Base-by-base conservation (phyloP, 148 eudicot species). In the Chenopodium suecicum region DNA sequence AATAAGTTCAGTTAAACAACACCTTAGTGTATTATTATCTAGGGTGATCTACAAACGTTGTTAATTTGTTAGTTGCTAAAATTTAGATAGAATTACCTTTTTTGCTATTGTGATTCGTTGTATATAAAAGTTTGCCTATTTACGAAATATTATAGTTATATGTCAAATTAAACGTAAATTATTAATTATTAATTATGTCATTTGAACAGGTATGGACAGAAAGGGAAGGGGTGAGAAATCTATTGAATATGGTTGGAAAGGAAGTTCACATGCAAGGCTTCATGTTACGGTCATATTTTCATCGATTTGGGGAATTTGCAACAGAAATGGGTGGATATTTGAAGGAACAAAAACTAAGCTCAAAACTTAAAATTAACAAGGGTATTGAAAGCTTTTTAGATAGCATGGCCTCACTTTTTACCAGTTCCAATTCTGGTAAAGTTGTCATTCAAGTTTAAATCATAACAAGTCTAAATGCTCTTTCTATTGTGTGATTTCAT, bases 191-290 rank as follows among this genome's bases (percentile, higher is more conserved):
- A 31, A 31, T 31, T 1, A 60, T 23, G 14, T 70, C 54, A 20
- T 6, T 54, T 70, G 13, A 23, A 23, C 41, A 87, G 89, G 66
- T 27, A 16, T 84, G 85, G 83, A 79, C 83, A 8, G 89, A 87
- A 74, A 82, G 89, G 62, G 89, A 82, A 37, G 89, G 86, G 73
- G 85, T 82, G 75, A 84, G 83, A 44, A 86, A 86, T 48, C 47
- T 86, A 37, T 78, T 86, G 10, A 86, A 86, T 50, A 81, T 86
- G 74, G 85, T 86, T 27, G 89, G 89, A 5, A 86, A 86, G 79
- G 89, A 84, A 54, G 87, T 87, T 27, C 81, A 17, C 54, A 84
- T 87, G 85, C 76, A 87, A 77, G 89, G 89, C 2, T 84, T 79
- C 65, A 19, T 84, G 79, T 46, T 77, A 22, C 60, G 69, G 44